These are phyloP conservation scores for Paramyrothecium sp. DNA, from an alignment of 2,329 filamentous ascomycete genomes.

Conservation along the genomic window DNA sequence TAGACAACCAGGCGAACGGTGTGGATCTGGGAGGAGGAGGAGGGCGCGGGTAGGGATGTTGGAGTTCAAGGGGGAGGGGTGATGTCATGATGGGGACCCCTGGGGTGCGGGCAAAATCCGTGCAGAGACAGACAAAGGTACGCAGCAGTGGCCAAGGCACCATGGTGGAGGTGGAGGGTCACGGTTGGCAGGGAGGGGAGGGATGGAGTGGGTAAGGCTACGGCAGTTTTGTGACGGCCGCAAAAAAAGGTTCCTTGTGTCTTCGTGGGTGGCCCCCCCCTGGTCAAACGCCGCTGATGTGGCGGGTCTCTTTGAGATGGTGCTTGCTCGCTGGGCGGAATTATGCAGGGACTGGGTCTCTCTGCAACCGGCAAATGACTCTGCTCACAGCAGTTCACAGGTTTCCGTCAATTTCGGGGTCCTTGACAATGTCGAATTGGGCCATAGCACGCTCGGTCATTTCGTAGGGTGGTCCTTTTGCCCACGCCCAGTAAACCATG, in stretches of 20 bases:
- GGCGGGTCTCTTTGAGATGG: conserved; percentile 25
- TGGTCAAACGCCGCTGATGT: conserved; percentile 26
- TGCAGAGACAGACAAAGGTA: not conserved
- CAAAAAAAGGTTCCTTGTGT: conserved; percentile 12
- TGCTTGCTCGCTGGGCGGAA: conserved; percentile 20
- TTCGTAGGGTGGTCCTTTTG: not conserved
- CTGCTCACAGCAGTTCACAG: not conserved
- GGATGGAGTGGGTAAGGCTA: conserved; percentile 25
- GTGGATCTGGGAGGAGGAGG: conserved; percentile 17
- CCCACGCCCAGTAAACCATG: too few species aligned
- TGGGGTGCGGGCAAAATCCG: not conserved
- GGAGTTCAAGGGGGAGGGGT: conserved; percentile 4
- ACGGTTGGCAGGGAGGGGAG: conserved; percentile 9
- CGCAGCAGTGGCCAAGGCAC: not conserved
- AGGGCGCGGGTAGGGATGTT: conserved; percentile 17
- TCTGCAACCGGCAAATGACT: conserved; percentile 1
- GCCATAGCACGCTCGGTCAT: not conserved
- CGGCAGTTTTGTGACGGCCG: conserved; percentile 27
- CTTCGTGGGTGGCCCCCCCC: conserved; percentile 2
- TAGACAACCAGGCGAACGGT: conserved; percentile 9
- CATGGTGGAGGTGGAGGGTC: conserved; percentile 6
- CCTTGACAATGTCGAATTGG: not conserved
- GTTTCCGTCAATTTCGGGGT: not conserved
- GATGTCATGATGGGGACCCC: not conserved
- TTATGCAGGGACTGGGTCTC: conserved; percentile 25